Evolutionary conservation across 108 stramenopile species (phyloP).

Genomic region (Schizochytrium sp.): DNA sequence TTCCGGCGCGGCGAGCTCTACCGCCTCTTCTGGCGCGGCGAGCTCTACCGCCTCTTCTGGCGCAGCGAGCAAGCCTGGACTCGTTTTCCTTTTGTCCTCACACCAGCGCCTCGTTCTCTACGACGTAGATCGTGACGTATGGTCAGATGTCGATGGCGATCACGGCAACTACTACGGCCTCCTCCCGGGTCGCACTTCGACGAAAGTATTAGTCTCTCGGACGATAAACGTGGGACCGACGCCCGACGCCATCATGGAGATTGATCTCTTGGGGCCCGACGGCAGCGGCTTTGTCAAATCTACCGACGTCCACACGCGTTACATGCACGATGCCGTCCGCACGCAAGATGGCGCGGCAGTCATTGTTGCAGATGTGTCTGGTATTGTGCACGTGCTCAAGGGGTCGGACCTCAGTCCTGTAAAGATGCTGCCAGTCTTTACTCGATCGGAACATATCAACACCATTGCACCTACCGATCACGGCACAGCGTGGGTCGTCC

Average conservation of each 20-base stretch:
- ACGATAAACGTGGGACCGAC: not conserved
- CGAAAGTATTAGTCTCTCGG: not conserved
- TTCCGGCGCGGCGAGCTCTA: no score
- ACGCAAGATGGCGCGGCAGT: not conserved
- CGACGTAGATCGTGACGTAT: not conserved
- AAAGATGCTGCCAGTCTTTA: not conserved
- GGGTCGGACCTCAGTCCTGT: not conserved
- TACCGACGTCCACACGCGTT: not conserved
- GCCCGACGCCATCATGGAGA: not conserved
- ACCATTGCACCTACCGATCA: not conserved
- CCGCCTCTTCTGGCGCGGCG: no score
- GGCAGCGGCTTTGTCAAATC: not conserved
- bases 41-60: no score
- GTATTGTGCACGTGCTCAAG: not conserved
- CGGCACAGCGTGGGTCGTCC: not conserved
- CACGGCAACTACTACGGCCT: not conserved
- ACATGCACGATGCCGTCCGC: not conserved
- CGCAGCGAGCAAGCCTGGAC: not conserved
- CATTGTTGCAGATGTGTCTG: not conserved
- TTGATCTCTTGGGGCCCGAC: not conserved
- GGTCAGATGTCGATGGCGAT: not conserved
- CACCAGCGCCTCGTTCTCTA: not conserved
- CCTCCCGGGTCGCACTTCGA: not conserved
- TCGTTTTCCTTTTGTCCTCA: not conserved
- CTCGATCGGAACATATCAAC: not conserved